These are phyloP conservation scores for Elsinoe fawcettii DNA, from an alignment of 2,329 filamentous ascomycete species.

Conservation along the genomic window DNA sequence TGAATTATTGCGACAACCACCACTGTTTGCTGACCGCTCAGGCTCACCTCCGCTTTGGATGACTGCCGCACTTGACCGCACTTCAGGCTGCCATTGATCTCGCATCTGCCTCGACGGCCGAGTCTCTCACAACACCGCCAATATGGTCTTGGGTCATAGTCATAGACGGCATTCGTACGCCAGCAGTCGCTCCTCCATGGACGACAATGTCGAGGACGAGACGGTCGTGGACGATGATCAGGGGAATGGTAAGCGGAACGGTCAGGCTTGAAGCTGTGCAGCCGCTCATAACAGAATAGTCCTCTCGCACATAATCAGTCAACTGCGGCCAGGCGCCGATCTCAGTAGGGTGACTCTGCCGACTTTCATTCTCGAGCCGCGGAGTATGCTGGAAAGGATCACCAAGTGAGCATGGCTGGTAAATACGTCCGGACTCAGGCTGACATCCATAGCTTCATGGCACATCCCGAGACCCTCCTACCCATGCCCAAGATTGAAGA, in stretches of 20 bases:
- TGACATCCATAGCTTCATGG: slow-evolving; percentile 73
- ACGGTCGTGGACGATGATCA: slow-evolving; percentile 82
- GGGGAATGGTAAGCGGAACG: slow-evolving; percentile 66
- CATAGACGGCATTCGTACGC: slow-evolving; percentile 41
- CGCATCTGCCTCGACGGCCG: not conserved
- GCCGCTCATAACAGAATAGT: slow-evolving; percentile 46
- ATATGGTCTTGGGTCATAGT: slow-evolving; percentile 42
- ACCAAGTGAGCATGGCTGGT: slow-evolving; percentile 66
- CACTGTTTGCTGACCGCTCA: not conserved
- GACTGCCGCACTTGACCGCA: slow-evolving; percentile 8
- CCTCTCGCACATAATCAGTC: slow-evolving; percentile 92
- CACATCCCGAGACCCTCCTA: slow-evolving; percentile 90
- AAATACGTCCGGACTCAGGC: not conserved
- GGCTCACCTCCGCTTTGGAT: not conserved
- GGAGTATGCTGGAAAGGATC: slow-evolving; percentile 96
- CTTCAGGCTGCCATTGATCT: slow-evolving; percentile 11
- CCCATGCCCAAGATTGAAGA: slow-evolving; percentile 83
- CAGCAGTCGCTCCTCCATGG: slow-evolving; percentile 37
- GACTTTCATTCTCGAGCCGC: slow-evolving; percentile 94
- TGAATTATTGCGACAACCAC: not conserved
- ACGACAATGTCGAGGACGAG: slow-evolving; percentile 46
- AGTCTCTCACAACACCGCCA: slow-evolving; percentile 17
- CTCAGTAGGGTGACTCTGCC: slow-evolving; percentile 88
- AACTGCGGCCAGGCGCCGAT: slow-evolving; percentile 90
- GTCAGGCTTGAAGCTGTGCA: not conserved